Evolutionary conservation across 768 basidiomycete species (phyloP).

Genomic region (Trametes cingulata): DNA sequence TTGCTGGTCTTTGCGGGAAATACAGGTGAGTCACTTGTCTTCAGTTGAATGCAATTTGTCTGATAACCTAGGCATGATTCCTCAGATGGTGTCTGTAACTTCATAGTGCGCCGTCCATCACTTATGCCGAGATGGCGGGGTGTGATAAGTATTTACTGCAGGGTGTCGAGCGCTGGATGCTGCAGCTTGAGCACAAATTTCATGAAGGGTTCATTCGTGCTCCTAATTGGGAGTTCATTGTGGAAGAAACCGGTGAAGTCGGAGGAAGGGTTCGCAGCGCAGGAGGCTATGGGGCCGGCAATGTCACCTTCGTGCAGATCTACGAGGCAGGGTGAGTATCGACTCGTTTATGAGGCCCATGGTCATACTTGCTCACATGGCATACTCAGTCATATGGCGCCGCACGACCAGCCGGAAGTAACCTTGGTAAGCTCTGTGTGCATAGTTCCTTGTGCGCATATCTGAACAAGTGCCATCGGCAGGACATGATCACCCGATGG

Average conservation of each 20-base stretch:
- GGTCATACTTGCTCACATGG: neutral
- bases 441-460: neutral
- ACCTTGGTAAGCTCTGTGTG: neutral
- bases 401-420: conserved; percentile 13
- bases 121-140: neutral
- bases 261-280: conserved; percentile 46
- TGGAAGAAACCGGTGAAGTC: conserved; percentile 31
- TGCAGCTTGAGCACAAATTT: conserved; percentile 40
- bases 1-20: conserved; percentile 41
- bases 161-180: conserved; percentile 47
- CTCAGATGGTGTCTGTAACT: conserved; percentile 41
- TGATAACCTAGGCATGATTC: neutral
- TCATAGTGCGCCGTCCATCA: conserved; percentile 24
- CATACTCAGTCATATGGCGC: conserved; percentile 8
- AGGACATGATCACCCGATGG: conserved; percentile 17
- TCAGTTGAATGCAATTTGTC: neutral
- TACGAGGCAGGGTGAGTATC: conserved; percentile 47
- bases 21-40: conserved; percentile 27
- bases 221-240: conserved; percentile 37
- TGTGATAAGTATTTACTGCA: conserved; percentile 15
- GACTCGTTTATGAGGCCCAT: neutral
- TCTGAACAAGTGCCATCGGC: neutral
- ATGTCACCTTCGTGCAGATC: conserved; percentile 50
- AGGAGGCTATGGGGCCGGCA: conserved; percentile 44
- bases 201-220: conserved; percentile 38